phyloP scores from a whole-genome alignment of 345 rosid genomes.

The Eucalyptus lansdowneana region DNA sequence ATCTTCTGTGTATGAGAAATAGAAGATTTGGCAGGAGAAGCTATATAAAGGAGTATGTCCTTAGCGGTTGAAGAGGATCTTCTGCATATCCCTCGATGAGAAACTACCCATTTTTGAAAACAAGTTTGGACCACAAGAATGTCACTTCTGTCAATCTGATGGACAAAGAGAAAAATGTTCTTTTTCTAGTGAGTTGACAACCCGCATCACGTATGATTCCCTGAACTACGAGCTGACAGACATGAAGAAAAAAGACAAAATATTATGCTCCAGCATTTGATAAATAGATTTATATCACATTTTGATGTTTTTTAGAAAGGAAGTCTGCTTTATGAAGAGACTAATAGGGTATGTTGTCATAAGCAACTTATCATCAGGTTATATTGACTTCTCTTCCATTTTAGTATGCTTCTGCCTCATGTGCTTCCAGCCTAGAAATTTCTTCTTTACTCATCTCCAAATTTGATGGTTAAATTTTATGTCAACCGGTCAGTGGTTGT shows the following conservation, averaged over 20 bases:
- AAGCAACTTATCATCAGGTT: neutral
- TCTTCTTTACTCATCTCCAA: neutral
- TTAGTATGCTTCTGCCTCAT: neutral
- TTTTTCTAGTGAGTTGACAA: neutral
- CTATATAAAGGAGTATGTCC: neutral
- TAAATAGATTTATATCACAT: neutral
- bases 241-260: neutral
- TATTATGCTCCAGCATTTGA: neutral
- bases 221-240: neutral
- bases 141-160: neutral
- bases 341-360: neutral
- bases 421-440: neutral
- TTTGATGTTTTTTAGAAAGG: neutral
- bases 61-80: neutral
- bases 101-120: neutral
- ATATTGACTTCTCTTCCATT: neutral
- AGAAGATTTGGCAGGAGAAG: neutral
- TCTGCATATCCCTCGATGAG: neutral
- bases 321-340: neutral
- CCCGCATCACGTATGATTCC: neutral
- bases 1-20: neutral
- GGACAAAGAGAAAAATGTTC: neutral
- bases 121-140: neutral
- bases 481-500: neutral
- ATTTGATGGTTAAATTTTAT: neutral